These are phyloP conservation scores for Vitis cinerea DNA, from an alignment of 164 flowering plant genomes.

Conservation along the genomic window DNA sequence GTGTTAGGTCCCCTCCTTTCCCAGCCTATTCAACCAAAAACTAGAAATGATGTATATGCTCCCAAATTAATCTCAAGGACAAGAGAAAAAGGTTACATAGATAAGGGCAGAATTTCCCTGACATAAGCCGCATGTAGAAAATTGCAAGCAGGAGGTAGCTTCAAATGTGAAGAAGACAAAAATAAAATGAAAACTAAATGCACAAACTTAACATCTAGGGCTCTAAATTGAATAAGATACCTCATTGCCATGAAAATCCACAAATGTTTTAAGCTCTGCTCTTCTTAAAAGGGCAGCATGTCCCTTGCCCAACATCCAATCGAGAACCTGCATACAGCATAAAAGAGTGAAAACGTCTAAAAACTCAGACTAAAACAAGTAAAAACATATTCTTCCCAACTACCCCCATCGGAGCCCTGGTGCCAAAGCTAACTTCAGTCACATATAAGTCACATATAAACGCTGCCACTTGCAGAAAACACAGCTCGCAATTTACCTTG, in stretches of 20 bases:
- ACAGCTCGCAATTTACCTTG: constrained; percentile 46
- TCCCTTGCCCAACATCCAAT: constrained; percentile 93
- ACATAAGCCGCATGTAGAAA: not conserved
- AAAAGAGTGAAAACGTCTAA: not conserved
- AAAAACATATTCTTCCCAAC: not conserved
- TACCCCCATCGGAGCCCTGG: too few species aligned
- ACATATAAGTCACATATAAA: too few species aligned
- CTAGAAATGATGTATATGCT: not conserved
- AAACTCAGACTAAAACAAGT: not conserved
- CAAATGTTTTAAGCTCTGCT: constrained; percentile 95
- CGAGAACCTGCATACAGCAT: constrained; percentile 55
- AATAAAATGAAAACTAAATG: not conserved
- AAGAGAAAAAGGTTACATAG: not conserved
- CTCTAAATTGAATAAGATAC: constrained; percentile 28
- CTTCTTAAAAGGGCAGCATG: constrained; percentile 81
- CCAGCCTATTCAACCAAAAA: constrained; percentile 62
- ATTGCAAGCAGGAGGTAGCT: not conserved
- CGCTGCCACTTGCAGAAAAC: too few species aligned
- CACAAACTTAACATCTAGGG: not conserved
- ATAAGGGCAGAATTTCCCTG: not conserved
- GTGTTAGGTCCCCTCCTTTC: constrained; percentile 95
- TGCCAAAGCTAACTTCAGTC: too few species aligned
- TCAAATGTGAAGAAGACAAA: not conserved
- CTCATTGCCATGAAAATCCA: constrained; percentile 94
- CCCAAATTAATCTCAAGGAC: not conserved